phyloP scores from a whole-genome alignment of 805 yeast species.

The Starmerella bacillaris region DNA sequence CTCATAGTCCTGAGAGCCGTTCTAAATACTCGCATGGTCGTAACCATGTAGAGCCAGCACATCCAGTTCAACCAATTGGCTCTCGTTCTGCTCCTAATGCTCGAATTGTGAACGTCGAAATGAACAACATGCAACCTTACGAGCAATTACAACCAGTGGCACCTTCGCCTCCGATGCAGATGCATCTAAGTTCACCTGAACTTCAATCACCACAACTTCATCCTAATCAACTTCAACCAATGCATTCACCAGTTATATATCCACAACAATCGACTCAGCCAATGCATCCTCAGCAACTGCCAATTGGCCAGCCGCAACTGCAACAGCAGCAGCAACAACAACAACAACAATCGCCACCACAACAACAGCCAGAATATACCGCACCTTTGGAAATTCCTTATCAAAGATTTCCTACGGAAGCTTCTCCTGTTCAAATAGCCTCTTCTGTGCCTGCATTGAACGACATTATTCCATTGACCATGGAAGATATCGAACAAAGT shows the following conservation, averaged over 20 bases:
- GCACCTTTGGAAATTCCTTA: too few relatives aligned
- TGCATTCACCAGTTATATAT: neutral
- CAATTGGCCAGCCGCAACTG: neutral
- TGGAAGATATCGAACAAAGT: too few relatives aligned
- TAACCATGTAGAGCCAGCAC: too few relatives aligned
- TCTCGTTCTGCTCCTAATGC: neutral
- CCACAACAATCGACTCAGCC: neutral
- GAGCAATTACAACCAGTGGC: neutral
- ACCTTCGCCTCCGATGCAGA: neutral
- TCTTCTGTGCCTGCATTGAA: too few relatives aligned
- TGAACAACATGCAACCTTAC: neutral
- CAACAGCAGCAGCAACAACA: slow-evolving; percentile 1
- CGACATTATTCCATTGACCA: too few relatives aligned
- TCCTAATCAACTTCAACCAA: slow-evolving; percentile 1
- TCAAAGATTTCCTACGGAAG: too few relatives aligned
- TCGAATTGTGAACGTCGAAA: too few relatives aligned
- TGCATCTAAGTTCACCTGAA: neutral
- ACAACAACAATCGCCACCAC: neutral
- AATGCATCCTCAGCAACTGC: neutral
- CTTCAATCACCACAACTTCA: slow-evolving; percentile 2
- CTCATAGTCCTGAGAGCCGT: neutral
- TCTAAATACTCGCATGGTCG: too few relatives aligned
- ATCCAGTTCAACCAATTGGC: too few relatives aligned
- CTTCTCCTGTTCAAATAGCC: too few relatives aligned
- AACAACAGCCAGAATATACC: neutral